phyloP scores from a whole-genome alignment of 176 grass and related monocot genomes.

The Carex kokanica region DNA sequence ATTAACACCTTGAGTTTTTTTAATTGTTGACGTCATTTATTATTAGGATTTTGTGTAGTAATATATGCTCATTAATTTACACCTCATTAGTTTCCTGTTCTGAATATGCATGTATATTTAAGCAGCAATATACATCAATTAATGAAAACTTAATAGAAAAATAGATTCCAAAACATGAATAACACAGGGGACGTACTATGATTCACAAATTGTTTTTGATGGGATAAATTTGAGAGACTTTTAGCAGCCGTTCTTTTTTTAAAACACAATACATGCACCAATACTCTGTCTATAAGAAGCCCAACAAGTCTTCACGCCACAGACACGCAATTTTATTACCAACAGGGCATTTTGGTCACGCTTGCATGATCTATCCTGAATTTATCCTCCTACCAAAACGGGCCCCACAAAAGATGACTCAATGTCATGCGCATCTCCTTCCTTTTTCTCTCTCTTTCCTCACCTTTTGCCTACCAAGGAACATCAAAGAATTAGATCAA shows the following conservation, averaged over 20 bases:
- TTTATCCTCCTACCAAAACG: not conserved
- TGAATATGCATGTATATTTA: no score
- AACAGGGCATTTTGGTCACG: slow-evolving; percentile 6
- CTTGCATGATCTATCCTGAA: slow-evolving; percentile 6
- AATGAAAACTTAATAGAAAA: no score
- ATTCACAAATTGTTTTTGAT: not conserved
- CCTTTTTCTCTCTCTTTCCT: slow-evolving; percentile 8
- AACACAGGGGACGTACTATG: not conserved
- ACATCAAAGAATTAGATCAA: slow-evolving; percentile 13
- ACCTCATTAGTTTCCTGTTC: not conserved
- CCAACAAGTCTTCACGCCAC: slow-evolving; percentile 1
- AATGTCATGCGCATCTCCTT: slow-evolving; percentile 18
- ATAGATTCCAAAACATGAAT: no score
- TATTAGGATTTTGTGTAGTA: not conserved
- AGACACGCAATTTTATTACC: slow-evolving; percentile 12
- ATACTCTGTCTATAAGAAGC: not conserved
- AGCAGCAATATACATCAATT: no score
- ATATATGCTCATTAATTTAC: not conserved
- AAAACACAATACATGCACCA: slow-evolving; percentile 8
- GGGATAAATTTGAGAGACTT: not conserved
- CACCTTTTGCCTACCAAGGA: slow-evolving; percentile 1
- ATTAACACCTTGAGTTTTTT: not conserved
- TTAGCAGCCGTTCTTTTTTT: not conserved
- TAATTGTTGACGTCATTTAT: not conserved
- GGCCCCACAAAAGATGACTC: slow-evolving; percentile 18